Percentiles rank a stretch among this genome's conserved stretches.
Conservation (phyloP, 2,329 filamentous ascomycete species). For the Aspergillus flavus region DNA sequence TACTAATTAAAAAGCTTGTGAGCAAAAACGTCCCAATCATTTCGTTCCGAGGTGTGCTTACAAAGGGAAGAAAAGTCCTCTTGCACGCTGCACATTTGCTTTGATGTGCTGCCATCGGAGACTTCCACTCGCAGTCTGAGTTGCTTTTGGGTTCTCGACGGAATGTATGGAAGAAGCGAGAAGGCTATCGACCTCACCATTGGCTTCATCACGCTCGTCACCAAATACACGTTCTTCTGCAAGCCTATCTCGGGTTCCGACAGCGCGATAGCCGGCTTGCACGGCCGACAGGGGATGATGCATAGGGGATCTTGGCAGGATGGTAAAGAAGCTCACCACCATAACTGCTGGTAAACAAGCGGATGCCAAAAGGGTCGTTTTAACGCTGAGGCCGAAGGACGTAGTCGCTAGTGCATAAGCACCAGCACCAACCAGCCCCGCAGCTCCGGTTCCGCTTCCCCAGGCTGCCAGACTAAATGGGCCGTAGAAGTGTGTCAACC, state of each 20-base stretch:
- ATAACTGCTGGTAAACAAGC: slow-evolving; percentile 80
- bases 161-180: slow-evolving; percentile 27
- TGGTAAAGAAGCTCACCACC: slow-evolving; percentile 78
- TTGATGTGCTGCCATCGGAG: slow-evolving; percentile 44
- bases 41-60: slow-evolving; percentile 37
- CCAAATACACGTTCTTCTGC: slow-evolving; percentile 37
- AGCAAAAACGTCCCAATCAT: slow-evolving; percentile 3
- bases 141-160: slow-evolving; percentile 23
- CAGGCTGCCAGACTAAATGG: slow-evolving; percentile 84
- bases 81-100: slow-evolving; percentile 65
- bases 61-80: slow-evolving; percentile 72
- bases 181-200: slow-evolving; percentile 34
- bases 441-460: slow-evolving; percentile 89
- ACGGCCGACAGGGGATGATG: slow-evolving; percentile 46
- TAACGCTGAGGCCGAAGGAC: slow-evolving; percentile 73
- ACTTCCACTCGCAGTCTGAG: slow-evolving; percentile 11
- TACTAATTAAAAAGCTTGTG: slow-evolving; percentile 49
- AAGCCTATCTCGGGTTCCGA: slow-evolving; percentile 49
- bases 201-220: slow-evolving; percentile 23
- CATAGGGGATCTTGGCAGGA: slow-evolving; percentile 72
- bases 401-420: slow-evolving; percentile 86
- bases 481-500: slow-evolving; percentile 91
- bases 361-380: slow-evolving; percentile 72
- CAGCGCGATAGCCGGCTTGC: slow-evolving; percentile 57
- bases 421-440: slow-evolving; percentile 82